Evolutionary conservation across 306 rosid species (phyloP), one percentile per base, ranked within the genome.

Genomic region (Fragaria iinumae): DNA sequence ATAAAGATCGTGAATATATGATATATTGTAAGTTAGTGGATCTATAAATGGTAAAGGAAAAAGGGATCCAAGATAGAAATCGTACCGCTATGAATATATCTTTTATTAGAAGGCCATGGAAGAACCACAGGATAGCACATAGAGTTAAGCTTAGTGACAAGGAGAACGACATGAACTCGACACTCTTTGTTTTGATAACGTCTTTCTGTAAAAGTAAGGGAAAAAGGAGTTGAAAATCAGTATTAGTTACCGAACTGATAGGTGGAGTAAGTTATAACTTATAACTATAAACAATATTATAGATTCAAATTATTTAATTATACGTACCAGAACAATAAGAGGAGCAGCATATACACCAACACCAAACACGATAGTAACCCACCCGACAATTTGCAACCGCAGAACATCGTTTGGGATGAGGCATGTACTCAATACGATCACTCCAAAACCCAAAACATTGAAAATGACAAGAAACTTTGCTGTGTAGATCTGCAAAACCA

Each of bases 261-360:
- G 69, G 69, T 34, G n/a, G 43, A 64, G 21, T 14, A 64, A 9
- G 21, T 64, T 64, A 32, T 32, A 29, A 11, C 1, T 63, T 63
- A 32, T 16, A 29, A 11, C 3, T 62, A 25, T 11, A 23, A 11
- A 59, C 65, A 12, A 14, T 25, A 41, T 6, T 41, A 43, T 43
- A 43, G 11, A 43, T 9, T 25, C 8, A 60, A 4, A 60, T 60
- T 60, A 11, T 13, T 14, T 29, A 41, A 44, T 10, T 44, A 44
- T 14, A 63, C 43, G 43, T 64, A 87, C 90, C 86, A 87, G 77
- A 77, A 82, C 48, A 71, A 82, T 74, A 2, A 87, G 88, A 66
- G 90, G 90, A 70, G 90, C 79, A 13, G 90, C 90, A 64, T 39
- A 87, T n/a, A 84, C 84, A 64, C 73, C 70, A 16, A 87, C 82